Base-by-base conservation (phyloP, 2,329 filamentous ascomycete species). In the Xylariaceae sp. region DNA sequence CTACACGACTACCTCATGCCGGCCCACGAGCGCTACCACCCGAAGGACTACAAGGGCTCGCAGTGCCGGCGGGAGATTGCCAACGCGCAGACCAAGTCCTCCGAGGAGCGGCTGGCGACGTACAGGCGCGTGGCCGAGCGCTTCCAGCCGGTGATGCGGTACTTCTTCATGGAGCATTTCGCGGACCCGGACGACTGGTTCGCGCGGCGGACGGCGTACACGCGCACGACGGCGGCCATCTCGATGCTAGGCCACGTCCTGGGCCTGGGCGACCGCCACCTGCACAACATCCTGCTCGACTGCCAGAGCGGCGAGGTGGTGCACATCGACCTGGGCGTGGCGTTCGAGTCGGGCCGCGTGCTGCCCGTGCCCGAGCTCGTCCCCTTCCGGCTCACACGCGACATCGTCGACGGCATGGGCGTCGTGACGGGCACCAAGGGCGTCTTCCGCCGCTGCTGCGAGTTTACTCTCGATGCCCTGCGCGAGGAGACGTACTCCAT, bases 101-200 rank as follows among this genome's bases (percentile, higher is more conserved):
- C 80, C 8, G 85, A 89, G 19, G 71, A 74, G 7, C 80, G 92
- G 12, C 69, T 95, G 33, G 74, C 76, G 47, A 79, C 78, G 1
- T 99, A 85, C 67, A 81, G 83, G 35, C 83, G 81, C 46, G 81
- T 96, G 3, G 83, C 80, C 5, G 81, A 88, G 3, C 77, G 78
- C 34, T 95, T 97, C 61, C 85, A 88, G 46, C 92, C 94, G 0
- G 92, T 97, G 4, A 85, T 98, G 81, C 80, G 85, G 40, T 94
- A 89, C 67, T 99, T 98, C 67, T 95, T 98, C 61, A 88, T 96
- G 70, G 92, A 99, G 60, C 79, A 85, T 44, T 99, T 95, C 59
- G 74, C 82, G 36, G 88, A 95, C 48, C 92, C 92, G 0, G 90
- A 98, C 57, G 89, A 94, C 51, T 99, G 92, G 92, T 98, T 96